Percentiles rank a stretch among this genome's conserved stretches.
Conservation (phyloP, 2,329 filamentous ascomycete genomes). For the Acarospora socialis region DNA sequence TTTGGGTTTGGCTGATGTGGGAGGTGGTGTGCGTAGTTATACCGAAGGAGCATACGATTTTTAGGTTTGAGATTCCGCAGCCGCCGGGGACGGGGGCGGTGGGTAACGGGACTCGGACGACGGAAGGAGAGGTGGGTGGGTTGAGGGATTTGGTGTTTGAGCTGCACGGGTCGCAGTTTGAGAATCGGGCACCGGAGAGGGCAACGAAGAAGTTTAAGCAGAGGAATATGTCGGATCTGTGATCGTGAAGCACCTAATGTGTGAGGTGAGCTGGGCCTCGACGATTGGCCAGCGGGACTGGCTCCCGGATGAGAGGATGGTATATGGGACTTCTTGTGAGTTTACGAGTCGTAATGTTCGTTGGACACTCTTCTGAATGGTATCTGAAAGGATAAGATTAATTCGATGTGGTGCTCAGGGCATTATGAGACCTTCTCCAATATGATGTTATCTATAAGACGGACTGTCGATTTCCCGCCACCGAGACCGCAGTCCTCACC, state of each 20-base stretch:
- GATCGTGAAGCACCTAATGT: slow-evolving; percentile 20
- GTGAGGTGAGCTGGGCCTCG: too few species aligned
- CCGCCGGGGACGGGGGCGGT: slow-evolving; percentile 13
- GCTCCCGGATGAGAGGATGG: too few species aligned
- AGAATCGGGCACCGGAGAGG: slow-evolving; percentile 66
- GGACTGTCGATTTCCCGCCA: slow-evolving; percentile 58
- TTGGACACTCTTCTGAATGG: too few species aligned
- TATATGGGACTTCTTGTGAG: too few species aligned
- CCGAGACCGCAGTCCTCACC: slow-evolving; percentile 62
- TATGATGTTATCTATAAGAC: slow-evolving; percentile 90
- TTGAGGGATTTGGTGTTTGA: slow-evolving; percentile 56
- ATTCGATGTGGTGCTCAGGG: too few species aligned
- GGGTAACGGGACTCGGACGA: slow-evolving; percentile 1
- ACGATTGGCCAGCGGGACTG: too few species aligned
- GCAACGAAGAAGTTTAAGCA: slow-evolving; percentile 86
- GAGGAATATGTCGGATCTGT: slow-evolving; percentile 64
- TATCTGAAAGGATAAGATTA: too few species aligned
- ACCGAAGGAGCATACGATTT: slow-evolving; percentile 82
- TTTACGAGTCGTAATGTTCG: too few species aligned
- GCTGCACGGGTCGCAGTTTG: slow-evolving; percentile 74
- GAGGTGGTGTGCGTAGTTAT: slow-evolving; percentile 34
- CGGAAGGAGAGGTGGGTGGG: slow-evolving; percentile 7
- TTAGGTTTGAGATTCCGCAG: slow-evolving; percentile 57
- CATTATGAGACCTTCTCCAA: slow-evolving; percentile 32
- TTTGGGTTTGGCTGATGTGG: slow-evolving; percentile 1